Conservation (phyloP, 345 rosid genomes). For the Pistacia integerrima region DNA sequence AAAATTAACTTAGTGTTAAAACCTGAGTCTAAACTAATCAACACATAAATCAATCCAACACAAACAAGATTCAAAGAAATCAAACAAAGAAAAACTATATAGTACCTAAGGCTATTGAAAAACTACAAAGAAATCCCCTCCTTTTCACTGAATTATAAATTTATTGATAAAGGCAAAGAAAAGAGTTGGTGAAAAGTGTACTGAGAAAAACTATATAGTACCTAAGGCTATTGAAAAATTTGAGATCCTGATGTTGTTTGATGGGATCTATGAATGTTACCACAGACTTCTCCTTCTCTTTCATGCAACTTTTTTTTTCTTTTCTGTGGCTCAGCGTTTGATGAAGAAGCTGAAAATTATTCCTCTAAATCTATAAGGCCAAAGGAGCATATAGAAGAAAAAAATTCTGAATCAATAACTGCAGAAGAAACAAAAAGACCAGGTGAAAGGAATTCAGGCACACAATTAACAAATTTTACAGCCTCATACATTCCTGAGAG, state of each 20-base stretch:
- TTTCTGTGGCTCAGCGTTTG: slow-evolving; percentile 17
- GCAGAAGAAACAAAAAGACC: slow-evolving; percentile 22
- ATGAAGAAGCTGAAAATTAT: slow-evolving; percentile 18
- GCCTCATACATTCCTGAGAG: slow-evolving; percentile 15
- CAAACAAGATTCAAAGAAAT: too few relatives aligned
- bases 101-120: too few relatives aligned
- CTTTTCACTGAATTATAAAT: background rate
- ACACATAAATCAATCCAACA: too few relatives aligned
- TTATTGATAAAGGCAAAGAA: background rate
- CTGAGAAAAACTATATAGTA: background rate
- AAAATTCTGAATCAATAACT: slow-evolving; percentile 8
- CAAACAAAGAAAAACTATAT: too few relatives aligned
- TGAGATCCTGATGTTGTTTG: background rate
- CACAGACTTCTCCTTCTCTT: too few relatives aligned
- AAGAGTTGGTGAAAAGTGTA: too few relatives aligned
- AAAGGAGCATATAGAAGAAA: slow-evolving; percentile 29
- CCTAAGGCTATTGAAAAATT: background rate
- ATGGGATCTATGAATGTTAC: too few relatives aligned
- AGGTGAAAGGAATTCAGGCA: slow-evolving; percentile 15
- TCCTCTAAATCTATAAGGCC: slow-evolving; percentile 25
- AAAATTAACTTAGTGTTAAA: too few relatives aligned
- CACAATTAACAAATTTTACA: slow-evolving; percentile 25
- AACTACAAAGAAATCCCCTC: too few relatives aligned
- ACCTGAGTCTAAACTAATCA: too few relatives aligned
- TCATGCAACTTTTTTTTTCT: background rate